phyloP scores from a whole-genome alignment of 805 yeast genomes.

The Kluyveromyces wickerhamii region DNA sequence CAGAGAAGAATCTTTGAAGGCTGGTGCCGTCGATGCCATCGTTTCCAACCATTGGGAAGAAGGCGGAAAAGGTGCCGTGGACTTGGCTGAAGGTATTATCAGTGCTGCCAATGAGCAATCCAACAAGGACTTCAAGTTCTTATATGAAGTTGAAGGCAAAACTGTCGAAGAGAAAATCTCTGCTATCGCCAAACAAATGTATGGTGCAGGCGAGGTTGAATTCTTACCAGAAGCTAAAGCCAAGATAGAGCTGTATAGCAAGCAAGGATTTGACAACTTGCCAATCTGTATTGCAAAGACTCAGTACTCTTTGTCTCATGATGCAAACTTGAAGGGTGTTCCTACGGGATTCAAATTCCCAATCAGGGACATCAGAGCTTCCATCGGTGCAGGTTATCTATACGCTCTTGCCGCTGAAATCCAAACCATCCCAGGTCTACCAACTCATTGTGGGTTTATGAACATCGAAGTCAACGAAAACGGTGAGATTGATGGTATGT shows the following conservation, averaged over 20 bases:
- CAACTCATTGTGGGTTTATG: conserved; percentile 82
- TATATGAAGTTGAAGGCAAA: conserved; percentile 49
- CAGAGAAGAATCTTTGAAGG: conserved; percentile 57
- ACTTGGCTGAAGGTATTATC: conserved; percentile 63
- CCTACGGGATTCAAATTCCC: conserved; percentile 77
- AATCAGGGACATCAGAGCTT: conserved; percentile 68
- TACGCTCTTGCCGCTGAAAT: conserved; percentile 82
- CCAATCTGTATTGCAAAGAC: conserved; percentile 85
- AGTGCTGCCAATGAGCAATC: conserved; percentile 45
- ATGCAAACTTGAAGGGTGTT: conserved; percentile 74
- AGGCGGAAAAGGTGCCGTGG: conserved; percentile 78
- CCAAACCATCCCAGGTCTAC: conserved; percentile 80
- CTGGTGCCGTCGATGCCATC: conserved; percentile 75
- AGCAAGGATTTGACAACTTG: conserved; percentile 68
- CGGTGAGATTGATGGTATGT: conserved; percentile 77
- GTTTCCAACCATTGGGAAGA: conserved; percentile 82
- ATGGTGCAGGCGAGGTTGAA: conserved; percentile 69
- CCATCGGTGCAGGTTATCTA: conserved; percentile 78
- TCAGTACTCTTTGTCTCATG: conserved; percentile 78
- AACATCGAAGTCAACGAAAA: conserved; percentile 73
- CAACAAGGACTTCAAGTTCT: conserved; percentile 38
- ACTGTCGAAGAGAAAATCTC: conserved; percentile 60
- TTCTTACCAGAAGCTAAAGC: conserved; percentile 60
- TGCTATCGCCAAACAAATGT: conserved; percentile 65
- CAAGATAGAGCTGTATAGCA: conserved; percentile 59